Percentiles rank a stretch among this genome's conserved stretches.
These are phyloP conservation scores for Echites panduratus DNA, from an alignment of 257 asterid genomes.

Conservation along the genomic window DNA sequence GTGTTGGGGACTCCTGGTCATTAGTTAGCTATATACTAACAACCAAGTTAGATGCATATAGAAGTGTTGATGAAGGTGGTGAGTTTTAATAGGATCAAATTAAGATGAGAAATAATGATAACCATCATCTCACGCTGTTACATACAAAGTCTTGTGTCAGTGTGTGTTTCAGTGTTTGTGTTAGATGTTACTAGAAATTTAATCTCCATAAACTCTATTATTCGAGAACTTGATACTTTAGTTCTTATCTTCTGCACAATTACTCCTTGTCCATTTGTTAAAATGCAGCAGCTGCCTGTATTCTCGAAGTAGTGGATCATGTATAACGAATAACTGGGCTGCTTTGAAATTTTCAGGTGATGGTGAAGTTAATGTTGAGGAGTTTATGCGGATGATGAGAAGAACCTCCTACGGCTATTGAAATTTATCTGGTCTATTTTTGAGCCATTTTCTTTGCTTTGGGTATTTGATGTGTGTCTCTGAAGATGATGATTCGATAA, in stretches of 20 bases:
- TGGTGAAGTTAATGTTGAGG: slow-evolving; percentile 80
- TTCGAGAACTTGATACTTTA: background rate
- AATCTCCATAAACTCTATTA: background rate
- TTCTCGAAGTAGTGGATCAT: slow-evolving; percentile 1
- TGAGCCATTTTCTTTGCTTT: background rate
- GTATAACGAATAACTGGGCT: background rate
- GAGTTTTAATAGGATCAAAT: background rate
- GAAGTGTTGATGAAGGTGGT: background rate
- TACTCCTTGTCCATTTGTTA: background rate
- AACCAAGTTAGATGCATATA: background rate
- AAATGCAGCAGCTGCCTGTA: background rate
- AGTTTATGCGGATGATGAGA: slow-evolving; percentile 89
- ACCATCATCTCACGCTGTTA: background rate
- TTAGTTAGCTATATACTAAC: background rate
- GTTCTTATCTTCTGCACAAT: background rate
- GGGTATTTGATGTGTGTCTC: background rate
- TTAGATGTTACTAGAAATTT: background rate
- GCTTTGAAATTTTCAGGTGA: slow-evolving; percentile 51
- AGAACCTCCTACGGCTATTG: slow-evolving; percentile 72
- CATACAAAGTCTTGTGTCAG: background rate
- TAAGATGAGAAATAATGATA: background rate
- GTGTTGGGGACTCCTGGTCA: background rate
- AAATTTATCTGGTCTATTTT: background rate
- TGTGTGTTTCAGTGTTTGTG: too few relatives aligned
- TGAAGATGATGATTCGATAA: background rate